Percentiles rank a stretch among this genome's conserved stretches.
phyloP scores from a whole-genome alignment of 2,329 filamentous ascomycete genomes.

The Endoconidiophora polonica region DNA sequence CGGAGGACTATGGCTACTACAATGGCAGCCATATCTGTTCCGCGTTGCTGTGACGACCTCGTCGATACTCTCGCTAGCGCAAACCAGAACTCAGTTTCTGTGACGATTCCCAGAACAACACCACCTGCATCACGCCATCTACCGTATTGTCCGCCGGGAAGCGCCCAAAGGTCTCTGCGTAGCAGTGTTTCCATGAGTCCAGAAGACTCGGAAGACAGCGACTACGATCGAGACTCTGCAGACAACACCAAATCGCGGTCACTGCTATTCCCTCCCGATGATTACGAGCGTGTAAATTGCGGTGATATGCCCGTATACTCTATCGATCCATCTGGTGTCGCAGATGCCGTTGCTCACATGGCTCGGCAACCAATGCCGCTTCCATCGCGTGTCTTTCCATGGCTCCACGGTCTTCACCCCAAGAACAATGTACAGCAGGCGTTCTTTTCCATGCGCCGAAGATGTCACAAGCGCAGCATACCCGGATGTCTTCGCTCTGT shows the following conservation, averaged over 20 bases:
- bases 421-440: conserved; percentile 76
- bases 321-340: conserved; percentile 51
- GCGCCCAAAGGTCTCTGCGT: background rate
- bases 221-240: conserved; percentile 1
- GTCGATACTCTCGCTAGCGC: background rate
- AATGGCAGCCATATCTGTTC: conserved; percentile 2
- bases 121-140: conserved; percentile 4
- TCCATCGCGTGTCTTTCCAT: conserved; percentile 78
- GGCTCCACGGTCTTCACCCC: conserved; percentile 84
- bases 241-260: conserved; percentile 39
- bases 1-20: conserved; percentile 6
- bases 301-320: conserved; percentile 49
- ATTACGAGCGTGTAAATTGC: conserved; percentile 35
- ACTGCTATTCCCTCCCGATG: conserved; percentile 56
- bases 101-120: conserved; percentile 6
- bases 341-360: conserved; percentile 56
- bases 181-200: conserved; percentile 21
- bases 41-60: background rate
- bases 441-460: conserved; percentile 71
- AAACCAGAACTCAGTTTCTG: background rate
- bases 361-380: conserved; percentile 70
- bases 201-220: conserved; percentile 30
- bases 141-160: conserved; percentile 10
- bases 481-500: conserved; percentile 59
- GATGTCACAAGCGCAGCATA: conserved; percentile 52